Evolutionary conservation across 2,329 filamentous ascomycete genomes (phyloP).

Genomic region (Emmonsiellopsis sp.): DNA sequence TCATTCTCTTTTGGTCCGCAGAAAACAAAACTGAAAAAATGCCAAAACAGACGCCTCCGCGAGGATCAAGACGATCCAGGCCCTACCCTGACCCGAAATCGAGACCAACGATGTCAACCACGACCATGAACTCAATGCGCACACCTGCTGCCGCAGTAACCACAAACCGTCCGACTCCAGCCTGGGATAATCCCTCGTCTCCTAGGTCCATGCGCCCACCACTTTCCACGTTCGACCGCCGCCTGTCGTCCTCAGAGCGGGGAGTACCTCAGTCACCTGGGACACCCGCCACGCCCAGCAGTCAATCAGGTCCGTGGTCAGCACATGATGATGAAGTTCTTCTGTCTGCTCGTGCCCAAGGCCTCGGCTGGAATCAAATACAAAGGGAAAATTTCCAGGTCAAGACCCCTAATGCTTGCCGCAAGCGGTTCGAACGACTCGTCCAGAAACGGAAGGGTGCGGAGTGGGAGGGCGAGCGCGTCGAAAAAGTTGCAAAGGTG

Average conservation of each 20-base stretch:
- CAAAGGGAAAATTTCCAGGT: slow-evolving; percentile 64
- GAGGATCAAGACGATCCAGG: slow-evolving; percentile 9
- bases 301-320: slow-evolving; percentile 54
- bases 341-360: slow-evolving; percentile 60
- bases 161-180: neutral
- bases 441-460: slow-evolving; percentile 64
- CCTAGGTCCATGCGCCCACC: slow-evolving; percentile 2
- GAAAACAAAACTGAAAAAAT: slow-evolving; percentile 11
- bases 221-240: slow-evolving; percentile 20
- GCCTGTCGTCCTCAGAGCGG: neutral
- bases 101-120: neutral
- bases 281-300: slow-evolving; percentile 7
- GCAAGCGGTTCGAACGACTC: slow-evolving; percentile 77
- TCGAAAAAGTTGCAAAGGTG: slow-evolving; percentile 64
- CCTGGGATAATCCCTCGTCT: neutral
- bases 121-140: neutral
- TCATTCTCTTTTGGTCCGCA: neutral
- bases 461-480: slow-evolving; percentile 68
- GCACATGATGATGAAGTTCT: slow-evolving; percentile 65
- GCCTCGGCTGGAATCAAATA: slow-evolving; percentile 78
- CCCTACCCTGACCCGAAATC: slow-evolving; percentile 7
- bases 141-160: neutral
- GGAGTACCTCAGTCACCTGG: neutral
- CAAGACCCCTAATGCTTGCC: slow-evolving; percentile 75
- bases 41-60: slow-evolving; percentile 13